These are phyloP conservation scores for Penicillium coffeae DNA, from an alignment of 495 filamentous ascomycete species.

Conservation along the genomic window DNA sequence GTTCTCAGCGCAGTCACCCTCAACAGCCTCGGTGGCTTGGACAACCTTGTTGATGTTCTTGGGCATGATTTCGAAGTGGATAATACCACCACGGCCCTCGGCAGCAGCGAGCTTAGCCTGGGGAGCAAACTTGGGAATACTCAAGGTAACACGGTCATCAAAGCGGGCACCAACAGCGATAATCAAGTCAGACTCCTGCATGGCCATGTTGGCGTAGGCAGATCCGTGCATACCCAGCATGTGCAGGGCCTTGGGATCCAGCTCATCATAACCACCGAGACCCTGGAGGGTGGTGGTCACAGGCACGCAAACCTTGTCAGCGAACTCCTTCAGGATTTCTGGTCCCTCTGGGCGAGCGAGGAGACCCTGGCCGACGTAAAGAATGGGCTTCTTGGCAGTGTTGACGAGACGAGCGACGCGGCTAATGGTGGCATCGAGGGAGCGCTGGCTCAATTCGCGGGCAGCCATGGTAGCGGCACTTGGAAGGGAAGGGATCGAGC, in stretches of 20 bases:
- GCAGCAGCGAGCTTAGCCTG: constrained; percentile 53
- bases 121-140: constrained; percentile 53
- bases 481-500: constrained; percentile 53
- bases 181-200: constrained; percentile 62
- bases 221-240: constrained; percentile 68
- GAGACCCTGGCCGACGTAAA: constrained; percentile 60
- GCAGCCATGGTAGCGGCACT: constrained; percentile 56
- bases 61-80: constrained; percentile 64
- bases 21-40: constrained; percentile 57
- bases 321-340: constrained; percentile 50
- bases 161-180: constrained; percentile 62
- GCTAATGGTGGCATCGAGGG: constrained; percentile 46
- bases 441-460: constrained; percentile 42
- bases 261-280: constrained; percentile 57
- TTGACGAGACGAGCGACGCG: constrained; percentile 54
- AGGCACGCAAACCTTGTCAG: constrained; percentile 56
- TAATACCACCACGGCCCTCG: constrained; percentile 56
- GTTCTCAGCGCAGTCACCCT: constrained; percentile 62
- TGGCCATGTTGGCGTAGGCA: constrained; percentile 61
- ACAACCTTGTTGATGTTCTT: constrained; percentile 67
- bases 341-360: constrained; percentile 51
- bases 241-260: constrained; percentile 55
- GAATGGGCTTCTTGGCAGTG: constrained; percentile 55
- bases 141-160: constrained; percentile 58
- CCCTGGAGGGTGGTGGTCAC: constrained; percentile 66